Percentiles rank a stretch among this genome's conserved stretches.
Conservation (phyloP, 805 yeast genomes). For the Candida arabinofermentans region DNA sequence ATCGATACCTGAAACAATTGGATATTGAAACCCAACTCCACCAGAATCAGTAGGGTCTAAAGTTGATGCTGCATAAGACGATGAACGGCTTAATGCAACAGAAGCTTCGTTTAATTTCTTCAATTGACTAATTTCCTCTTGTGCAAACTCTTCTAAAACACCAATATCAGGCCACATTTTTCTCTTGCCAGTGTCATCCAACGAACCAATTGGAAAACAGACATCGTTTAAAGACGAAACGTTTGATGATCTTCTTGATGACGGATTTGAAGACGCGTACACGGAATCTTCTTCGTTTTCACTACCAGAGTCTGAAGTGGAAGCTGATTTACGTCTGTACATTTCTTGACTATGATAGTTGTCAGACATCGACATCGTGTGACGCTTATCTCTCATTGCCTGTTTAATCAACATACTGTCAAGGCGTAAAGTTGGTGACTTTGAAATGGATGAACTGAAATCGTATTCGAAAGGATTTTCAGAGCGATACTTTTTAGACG, state of each 20-base stretch:
- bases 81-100: slow-evolving; percentile 23
- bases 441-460: background rate
- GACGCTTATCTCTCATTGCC: background rate
- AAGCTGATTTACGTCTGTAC: background rate
- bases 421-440: background rate
- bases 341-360: background rate
- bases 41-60: slow-evolving; percentile 5
- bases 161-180: slow-evolving; percentile 80
- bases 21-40: slow-evolving; percentile 37
- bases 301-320: slow-evolving; percentile 4
- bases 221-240: slow-evolving; percentile 87
- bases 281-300: slow-evolving; percentile 22
- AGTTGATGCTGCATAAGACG: slow-evolving; percentile 10
- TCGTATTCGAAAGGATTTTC: slow-evolving; percentile 6
- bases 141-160: slow-evolving; percentile 71
- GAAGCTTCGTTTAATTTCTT: slow-evolving; percentile 24
- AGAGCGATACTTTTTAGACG: background rate
- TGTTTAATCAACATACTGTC: background rate
- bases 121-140: slow-evolving; percentile 51
- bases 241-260: slow-evolving; percentile 55
- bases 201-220: slow-evolving; percentile 75
- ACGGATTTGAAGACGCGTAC: slow-evolving; percentile 51
- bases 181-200: slow-evolving; percentile 29
- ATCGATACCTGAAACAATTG: slow-evolving; percentile 32
- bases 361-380: background rate